phyloP scores from a whole-genome alignment of 805 yeast genomes.

The Saccharomycopsis lassenensis region DNA sequence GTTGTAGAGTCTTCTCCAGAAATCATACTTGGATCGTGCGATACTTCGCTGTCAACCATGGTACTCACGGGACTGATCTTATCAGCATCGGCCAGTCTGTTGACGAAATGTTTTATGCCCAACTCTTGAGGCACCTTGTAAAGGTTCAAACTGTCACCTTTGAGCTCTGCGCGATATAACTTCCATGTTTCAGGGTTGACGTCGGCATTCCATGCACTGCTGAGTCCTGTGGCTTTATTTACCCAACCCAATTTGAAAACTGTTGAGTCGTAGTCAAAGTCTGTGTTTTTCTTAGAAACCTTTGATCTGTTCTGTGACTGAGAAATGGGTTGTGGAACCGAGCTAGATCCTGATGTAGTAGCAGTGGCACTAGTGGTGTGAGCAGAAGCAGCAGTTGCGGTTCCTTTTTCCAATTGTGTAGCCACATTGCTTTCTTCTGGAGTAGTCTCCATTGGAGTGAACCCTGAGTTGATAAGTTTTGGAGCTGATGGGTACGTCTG shows the following conservation, averaged over 20 bases:
- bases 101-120: conserved; percentile 31
- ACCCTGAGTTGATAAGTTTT: too few species aligned
- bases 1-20: not conserved
- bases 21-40: not conserved
- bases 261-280: conserved; percentile 28
- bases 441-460: not conserved
- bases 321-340: too few species aligned
- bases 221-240: conserved; percentile 27
- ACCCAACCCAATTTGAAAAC: conserved; percentile 50
- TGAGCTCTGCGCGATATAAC: conserved; percentile 53
- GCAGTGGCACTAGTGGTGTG: not conserved
- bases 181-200: conserved; percentile 24
- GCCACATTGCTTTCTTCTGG: not conserved
- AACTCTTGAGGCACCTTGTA: conserved; percentile 46
- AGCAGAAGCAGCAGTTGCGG: not conserved
- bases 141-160: conserved; percentile 54
- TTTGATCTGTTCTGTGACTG: not conserved
- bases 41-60: not conserved
- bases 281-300: conserved; percentile 2
- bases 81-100: not conserved
- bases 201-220: conserved; percentile 19
- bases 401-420: not conserved
- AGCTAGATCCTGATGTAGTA: not conserved
- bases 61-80: not conserved
- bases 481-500: too few species aligned